Conservation (phyloP, 441 rosid species). For the Cnidoscolus chayamansa region DNA sequence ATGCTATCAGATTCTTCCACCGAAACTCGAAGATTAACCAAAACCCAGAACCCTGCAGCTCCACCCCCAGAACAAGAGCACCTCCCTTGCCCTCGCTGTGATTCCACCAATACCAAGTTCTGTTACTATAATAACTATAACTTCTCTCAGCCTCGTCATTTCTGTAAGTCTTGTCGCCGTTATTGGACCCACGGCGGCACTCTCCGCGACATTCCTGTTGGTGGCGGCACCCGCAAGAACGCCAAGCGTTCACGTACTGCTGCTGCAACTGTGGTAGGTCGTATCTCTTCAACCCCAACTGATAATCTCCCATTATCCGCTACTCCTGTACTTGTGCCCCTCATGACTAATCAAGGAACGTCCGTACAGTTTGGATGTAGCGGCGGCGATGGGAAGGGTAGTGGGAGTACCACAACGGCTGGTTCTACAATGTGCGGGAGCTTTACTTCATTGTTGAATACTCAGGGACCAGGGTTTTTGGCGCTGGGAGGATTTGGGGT, state of each 20-base stretch:
- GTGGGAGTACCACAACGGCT: constrained; percentile 3
- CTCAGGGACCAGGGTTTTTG: constrained; percentile 59
- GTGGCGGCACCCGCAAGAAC: constrained; percentile 76
- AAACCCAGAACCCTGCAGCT: constrained; percentile 32
- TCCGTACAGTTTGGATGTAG: constrained; percentile 33
- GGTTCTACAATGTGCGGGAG: constrained; percentile 34
- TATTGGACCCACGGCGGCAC: constrained; percentile 98
- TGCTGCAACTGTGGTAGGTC: constrained; percentile 21
- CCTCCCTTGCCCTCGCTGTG: constrained; percentile 86
- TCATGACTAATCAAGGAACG: constrained; percentile 33
- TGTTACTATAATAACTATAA: constrained; percentile 96
- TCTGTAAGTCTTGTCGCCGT: constrained; percentile 91
- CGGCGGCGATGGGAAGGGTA: constrained; percentile 36
- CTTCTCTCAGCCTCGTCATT: constrained; percentile 93
- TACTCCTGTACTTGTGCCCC: constrained; percentile 41
- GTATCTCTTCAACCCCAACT: constrained; percentile 17
- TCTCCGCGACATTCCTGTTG: constrained; percentile 78
- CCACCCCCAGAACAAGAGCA: constrained; percentile 64
- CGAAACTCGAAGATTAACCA: constrained; percentile 35
- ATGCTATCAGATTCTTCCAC: constrained; percentile 46
- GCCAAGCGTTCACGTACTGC: constrained; percentile 73
- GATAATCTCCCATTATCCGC: constrained; percentile 37
- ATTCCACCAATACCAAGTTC: constrained; percentile 84
- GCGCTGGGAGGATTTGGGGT: constrained; percentile 66
- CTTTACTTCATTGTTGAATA: constrained; percentile 68